phyloP scores from a whole-genome alignment of 2,329 filamentous ascomycete genomes.

The Fusarium sp. region DNA sequence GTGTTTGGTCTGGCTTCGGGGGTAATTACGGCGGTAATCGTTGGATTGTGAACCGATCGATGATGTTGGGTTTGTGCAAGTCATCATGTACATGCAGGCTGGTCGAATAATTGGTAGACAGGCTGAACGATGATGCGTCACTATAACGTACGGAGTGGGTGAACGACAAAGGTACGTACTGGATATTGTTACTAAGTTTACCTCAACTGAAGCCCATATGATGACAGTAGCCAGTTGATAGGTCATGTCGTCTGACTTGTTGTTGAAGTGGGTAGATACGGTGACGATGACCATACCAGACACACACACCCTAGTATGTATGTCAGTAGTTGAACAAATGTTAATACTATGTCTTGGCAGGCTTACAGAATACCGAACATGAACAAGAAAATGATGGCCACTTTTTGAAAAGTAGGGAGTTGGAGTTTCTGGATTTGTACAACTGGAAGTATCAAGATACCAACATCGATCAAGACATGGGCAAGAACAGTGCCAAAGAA shows the following conservation, averaged over 20 bases:
- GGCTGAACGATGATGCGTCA: slow-evolving; percentile 7
- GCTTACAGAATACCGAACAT: slow-evolving; percentile 48
- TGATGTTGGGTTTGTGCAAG: slow-evolving; percentile 9
- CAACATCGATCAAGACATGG: slow-evolving; percentile 49
- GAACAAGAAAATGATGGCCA: slow-evolving; percentile 46
- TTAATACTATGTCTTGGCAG: accelerated
- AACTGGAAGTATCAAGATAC: slow-evolving; percentile 47
- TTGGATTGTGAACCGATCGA: slow-evolving; percentile 12
- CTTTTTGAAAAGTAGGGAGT: slow-evolving; percentile 42
- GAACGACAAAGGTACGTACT: not conserved
- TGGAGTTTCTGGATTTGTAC: slow-evolving; percentile 48
- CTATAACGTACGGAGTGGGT: accelerated
- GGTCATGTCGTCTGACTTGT: slow-evolving; percentile 36
- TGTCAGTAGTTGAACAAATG: not conserved
- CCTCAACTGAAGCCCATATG: slow-evolving; percentile 43
- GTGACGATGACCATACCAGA: slow-evolving; percentile 39
- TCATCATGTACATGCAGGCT: slow-evolving; percentile 35
- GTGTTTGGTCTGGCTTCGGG: slow-evolving; percentile 26
- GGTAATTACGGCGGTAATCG: slow-evolving; percentile 17
- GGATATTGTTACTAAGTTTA: slow-evolving; percentile 42
- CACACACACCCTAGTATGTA: slow-evolving; percentile 27
- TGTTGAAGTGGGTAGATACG: slow-evolving; percentile 27
- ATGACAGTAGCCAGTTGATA: slow-evolving; percentile 36
- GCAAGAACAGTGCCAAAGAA: slow-evolving; percentile 38
- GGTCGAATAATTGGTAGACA: slow-evolving; percentile 43